Conservation (phyloP, 73 alveolate species). For the Breviolum minutum region DNA sequence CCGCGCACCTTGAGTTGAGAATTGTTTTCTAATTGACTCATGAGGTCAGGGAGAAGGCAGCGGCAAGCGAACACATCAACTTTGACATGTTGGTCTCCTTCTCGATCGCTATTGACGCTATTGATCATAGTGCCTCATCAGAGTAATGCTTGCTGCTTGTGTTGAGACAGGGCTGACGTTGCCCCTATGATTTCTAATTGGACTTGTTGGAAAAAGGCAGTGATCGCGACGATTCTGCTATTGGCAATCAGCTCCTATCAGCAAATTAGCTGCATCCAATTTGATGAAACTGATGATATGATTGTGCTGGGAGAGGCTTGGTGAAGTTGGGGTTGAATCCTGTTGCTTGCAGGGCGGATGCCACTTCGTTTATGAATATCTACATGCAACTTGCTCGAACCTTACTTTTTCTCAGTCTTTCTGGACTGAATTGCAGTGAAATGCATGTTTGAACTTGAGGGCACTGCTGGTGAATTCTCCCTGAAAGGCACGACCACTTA, state of each 20-base stretch:
- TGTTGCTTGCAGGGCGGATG: neutral
- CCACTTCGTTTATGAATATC: constrained; percentile 26
- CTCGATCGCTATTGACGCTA: neutral
- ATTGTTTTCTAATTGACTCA: neutral
- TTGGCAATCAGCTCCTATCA: constrained; percentile 31
- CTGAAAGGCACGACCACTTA: neutral
- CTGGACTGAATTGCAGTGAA: too few relatives aligned
- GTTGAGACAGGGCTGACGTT: neutral
- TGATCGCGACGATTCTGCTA: constrained; percentile 21
- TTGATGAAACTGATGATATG: neutral
- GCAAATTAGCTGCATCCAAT: neutral
- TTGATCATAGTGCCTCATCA: neutral
- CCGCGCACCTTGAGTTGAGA: too few relatives aligned
- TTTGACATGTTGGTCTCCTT: constrained; percentile 36
- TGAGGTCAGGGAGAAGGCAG: constrained; percentile 27
- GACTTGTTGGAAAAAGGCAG: neutral
- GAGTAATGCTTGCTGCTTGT: neutral
- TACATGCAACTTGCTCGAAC: neutral
- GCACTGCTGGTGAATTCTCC: constrained; percentile 6
- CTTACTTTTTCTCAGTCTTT: neutral
- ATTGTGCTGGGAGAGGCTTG: neutral
- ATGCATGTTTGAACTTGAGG: neutral
- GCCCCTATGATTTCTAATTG: too few relatives aligned
- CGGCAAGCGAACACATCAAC: constrained; percentile 29
- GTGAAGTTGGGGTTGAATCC: neutral